Evolutionary conservation across 1,284 basidiomycete species (phyloP).

Genomic region (Austroboletus olivaceoglutinosus): DNA sequence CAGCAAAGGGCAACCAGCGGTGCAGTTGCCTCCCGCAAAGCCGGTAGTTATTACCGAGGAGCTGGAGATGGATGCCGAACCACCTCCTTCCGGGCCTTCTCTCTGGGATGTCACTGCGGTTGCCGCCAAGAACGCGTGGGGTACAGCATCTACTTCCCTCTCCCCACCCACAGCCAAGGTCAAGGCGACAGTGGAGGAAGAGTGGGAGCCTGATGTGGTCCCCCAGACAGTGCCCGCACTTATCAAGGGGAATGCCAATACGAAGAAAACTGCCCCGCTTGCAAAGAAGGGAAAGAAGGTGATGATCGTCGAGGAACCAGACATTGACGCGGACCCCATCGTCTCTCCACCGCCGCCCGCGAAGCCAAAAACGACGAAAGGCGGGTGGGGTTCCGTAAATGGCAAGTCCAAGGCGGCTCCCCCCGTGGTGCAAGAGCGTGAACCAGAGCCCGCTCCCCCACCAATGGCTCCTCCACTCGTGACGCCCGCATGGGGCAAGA

Average conservation of each 20-base stretch:
- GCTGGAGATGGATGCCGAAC: slow-evolving; percentile 20
- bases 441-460: slow-evolving; percentile 6
- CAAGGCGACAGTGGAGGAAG: slow-evolving; percentile 6
- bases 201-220: slow-evolving; percentile 5
- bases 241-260: slow-evolving; percentile 4
- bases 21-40: slow-evolving; percentile 11
- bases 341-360: slow-evolving; percentile 9
- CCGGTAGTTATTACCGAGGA: slow-evolving; percentile 18
- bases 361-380: slow-evolving; percentile 14
- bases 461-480: slow-evolving; percentile 7
- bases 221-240: slow-evolving; percentile 4
- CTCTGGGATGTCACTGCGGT: slow-evolving; percentile 17
- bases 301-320: slow-evolving; percentile 47
- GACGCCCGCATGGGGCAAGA: slow-evolving; percentile 14
- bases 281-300: slow-evolving; percentile 35
- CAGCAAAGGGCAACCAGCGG: slow-evolving; percentile 20
- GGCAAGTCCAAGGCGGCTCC: slow-evolving; percentile 19
- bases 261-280: slow-evolving; percentile 26
- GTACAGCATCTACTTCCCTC: slow-evolving; percentile 4
- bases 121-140: slow-evolving; percentile 11
- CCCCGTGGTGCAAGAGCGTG: slow-evolving; percentile 10
- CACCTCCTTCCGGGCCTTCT: slow-evolving; percentile 16
- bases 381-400: slow-evolving; percentile 16
- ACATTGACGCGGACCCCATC: slow-evolving; percentile 42
- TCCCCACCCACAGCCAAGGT: slow-evolving; percentile 4